Percentiles rank a stretch among this genome's conserved stretches.
These are phyloP conservation scores for Pythium graminicola DNA, from an alignment of 352 stramenopile species.

Conservation along the genomic window DNA sequence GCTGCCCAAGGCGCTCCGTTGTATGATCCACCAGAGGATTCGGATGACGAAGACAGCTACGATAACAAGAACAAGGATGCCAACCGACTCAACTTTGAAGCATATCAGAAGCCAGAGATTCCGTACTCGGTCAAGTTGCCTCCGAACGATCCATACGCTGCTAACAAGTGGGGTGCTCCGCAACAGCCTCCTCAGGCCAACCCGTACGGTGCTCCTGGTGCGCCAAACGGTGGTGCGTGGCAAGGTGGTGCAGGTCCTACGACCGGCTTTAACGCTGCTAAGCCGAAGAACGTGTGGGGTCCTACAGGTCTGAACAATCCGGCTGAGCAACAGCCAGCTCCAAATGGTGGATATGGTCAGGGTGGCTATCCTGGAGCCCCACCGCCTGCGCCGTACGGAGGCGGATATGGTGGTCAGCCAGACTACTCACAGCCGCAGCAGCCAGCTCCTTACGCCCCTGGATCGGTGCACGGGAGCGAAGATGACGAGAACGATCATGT, in stretches of 20 bases:
- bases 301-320: conserved; percentile 62
- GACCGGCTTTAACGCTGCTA: conserved; percentile 36
- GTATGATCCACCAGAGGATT: conserved; percentile 94
- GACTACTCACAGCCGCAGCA: conserved; percentile 32
- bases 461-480: conserved; percentile 31
- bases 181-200: conserved; percentile 14
- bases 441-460: conserved; percentile 24
- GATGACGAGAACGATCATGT: conserved; percentile 44
- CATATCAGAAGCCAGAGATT: conserved; percentile 88
- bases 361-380: too few relatives aligned
- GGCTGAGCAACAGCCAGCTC: conserved; percentile 13
- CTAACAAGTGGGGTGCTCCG: conserved; percentile 61
- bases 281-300: conserved; percentile 83
- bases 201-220: conserved; percentile 21
- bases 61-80: conserved; percentile 49
- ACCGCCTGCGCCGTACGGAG: conserved; percentile 29
- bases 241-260: conserved; percentile 28
- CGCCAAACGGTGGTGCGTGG: conserved; percentile 26
- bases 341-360: too few relatives aligned
- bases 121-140: conserved; percentile 77
- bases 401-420: conserved; percentile 37
- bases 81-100: conserved; percentile 82
- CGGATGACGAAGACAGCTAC: conserved; percentile 92
- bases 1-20: conserved; percentile 86
- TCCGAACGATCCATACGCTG: conserved; percentile 38